Conservation (phyloP, 2,329 filamentous ascomycete species). For the Claviceps purpurea region DNA sequence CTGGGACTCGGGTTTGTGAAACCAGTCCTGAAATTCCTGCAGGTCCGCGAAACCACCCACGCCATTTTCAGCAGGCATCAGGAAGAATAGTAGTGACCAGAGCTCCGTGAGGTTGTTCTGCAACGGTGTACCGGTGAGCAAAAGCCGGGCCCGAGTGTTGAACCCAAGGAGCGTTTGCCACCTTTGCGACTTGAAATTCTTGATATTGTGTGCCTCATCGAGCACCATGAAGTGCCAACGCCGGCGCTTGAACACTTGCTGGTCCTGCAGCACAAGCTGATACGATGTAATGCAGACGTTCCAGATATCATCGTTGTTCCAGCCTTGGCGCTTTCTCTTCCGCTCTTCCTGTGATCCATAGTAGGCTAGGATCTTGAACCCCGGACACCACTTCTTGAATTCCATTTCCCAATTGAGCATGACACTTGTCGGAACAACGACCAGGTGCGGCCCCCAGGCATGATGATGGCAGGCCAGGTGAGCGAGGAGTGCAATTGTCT, state of each 20-base stretch:
- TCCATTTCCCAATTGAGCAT: constrained; percentile 99
- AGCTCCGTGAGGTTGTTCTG: constrained; percentile 95
- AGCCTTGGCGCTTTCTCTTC: constrained; percentile 78
- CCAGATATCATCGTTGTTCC: constrained; percentile 87
- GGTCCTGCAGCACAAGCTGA: constrained; percentile 87
- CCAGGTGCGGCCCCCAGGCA: constrained; percentile 90
- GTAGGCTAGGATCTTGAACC: constrained; percentile 95
- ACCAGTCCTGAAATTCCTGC: constrained; percentile 93
- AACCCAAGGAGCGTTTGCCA: constrained; percentile 95
- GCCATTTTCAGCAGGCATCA: constrained; percentile 83
- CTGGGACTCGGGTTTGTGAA: constrained; percentile 87
- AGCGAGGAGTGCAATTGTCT: constrained; percentile 87
- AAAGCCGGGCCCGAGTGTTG: constrained; percentile 73
- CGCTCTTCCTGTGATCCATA: constrained; percentile 91
- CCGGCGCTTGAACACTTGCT: constrained; percentile 82
- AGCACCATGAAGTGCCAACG: constrained; percentile 97
- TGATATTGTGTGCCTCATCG: constrained; percentile 98
- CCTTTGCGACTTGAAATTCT: constrained; percentile 94
- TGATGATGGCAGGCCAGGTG: constrained; percentile 83
- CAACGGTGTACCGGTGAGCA: constrained; percentile 86
- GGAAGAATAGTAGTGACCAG: constrained; percentile 92
- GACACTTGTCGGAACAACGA: constrained; percentile 93
- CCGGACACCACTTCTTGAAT: constrained; percentile 97
- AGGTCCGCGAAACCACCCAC: constrained; percentile 85
- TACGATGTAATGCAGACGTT: constrained; percentile 98